These are phyloP conservation scores for Cyclotella sp. DNA, from an alignment of 108 stramenopile species.

Conservation along the genomic window DNA sequence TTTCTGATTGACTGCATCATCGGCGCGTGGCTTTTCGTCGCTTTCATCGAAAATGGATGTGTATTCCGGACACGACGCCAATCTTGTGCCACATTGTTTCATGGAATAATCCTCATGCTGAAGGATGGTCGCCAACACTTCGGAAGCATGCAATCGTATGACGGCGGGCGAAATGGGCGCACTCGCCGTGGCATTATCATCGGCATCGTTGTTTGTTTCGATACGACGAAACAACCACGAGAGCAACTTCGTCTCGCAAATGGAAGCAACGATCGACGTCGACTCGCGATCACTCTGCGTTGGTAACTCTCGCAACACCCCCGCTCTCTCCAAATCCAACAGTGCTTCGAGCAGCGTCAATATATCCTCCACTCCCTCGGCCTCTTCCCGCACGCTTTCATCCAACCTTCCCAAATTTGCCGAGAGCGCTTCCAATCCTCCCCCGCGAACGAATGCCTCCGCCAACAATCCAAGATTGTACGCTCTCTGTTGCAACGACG, in stretches of 20 bases:
- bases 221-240: conserved; percentile 68
- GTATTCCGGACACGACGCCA: conserved; percentile 28
- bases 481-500: neutral
- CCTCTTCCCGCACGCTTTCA: conserved; percentile 53
- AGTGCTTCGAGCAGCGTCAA: conserved; percentile 66
- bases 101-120: conserved; percentile 66
- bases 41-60: conserved; percentile 31
- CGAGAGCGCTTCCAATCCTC: conserved; percentile 33
- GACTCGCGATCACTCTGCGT: conserved; percentile 11
- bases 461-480: conserved; percentile 28
- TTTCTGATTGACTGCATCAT: neutral
- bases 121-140: conserved; percentile 66
- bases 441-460: conserved; percentile 32
- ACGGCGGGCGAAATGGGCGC: conserved; percentile 30
- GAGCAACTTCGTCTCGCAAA: conserved; percentile 64
- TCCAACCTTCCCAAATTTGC: conserved; percentile 43
- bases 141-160: conserved; percentile 48
- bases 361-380: conserved; percentile 44
- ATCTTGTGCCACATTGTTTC: conserved; percentile 30
- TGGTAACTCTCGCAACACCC: conserved; percentile 12
- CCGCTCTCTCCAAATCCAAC: conserved; percentile 66
- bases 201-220: conserved; percentile 22
- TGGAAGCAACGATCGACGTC: conserved; percentile 51
- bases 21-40: conserved; percentile 26
- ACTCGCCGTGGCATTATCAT: neutral